Conservation (phyloP, 768 basidiomycete species). For the Hericium alpestre region DNA sequence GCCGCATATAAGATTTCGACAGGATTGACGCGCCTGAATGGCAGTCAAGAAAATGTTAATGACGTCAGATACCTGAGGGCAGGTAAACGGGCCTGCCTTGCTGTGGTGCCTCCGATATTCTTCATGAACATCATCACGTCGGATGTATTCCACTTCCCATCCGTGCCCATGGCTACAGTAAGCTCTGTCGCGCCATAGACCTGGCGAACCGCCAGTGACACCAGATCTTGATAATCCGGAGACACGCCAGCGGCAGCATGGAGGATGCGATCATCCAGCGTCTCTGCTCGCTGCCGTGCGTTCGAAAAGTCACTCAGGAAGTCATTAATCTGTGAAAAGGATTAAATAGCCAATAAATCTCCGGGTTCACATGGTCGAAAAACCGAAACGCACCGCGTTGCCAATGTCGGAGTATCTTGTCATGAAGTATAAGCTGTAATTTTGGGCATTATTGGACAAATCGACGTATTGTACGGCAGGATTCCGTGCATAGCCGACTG, state of each 20-base stretch:
- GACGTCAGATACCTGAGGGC: neutral
- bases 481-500: neutral
- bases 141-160: neutral
- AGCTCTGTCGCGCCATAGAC: slow-evolving; percentile 7
- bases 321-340: neutral
- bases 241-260: neutral
- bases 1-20: slow-evolving; percentile 6
- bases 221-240: neutral
- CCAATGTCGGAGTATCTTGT: neutral
- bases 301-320: slow-evolving; percentile 4
- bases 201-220: slow-evolving; percentile 3
- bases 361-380: neutral
- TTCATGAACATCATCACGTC: slow-evolving; percentile 16
- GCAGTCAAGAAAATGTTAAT: neutral
- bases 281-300: slow-evolving; percentile 1
- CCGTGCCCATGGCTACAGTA: slow-evolving; percentile 3
- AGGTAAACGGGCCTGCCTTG: neutral
- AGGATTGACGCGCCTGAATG: slow-evolving; percentile 5
- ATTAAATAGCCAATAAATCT: neutral
- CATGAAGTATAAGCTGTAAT: neutral
- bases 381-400: neutral
- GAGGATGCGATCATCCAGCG: slow-evolving; percentile 1
- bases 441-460: neutral
- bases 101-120: neutral
- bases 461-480: neutral